Percentiles rank a stretch among this genome's conserved stretches.
These are phyloP conservation scores for Saraca asoca DNA, from an alignment of 331 rosid genomes.

Conservation along the genomic window DNA sequence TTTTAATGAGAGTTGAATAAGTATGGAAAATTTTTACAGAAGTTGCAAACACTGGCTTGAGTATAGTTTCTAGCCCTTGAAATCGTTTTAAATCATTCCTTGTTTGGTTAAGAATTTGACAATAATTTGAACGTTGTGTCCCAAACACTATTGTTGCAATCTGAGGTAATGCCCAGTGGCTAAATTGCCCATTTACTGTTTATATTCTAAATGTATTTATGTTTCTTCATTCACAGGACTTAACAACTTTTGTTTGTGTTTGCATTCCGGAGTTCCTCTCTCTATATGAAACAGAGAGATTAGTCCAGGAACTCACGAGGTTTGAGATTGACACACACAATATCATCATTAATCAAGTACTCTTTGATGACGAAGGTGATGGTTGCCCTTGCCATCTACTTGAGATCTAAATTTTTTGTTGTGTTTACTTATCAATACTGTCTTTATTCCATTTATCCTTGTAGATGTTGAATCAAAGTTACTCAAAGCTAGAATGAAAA, in stretches of 20 bases:
- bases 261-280: slow-evolving; percentile 99
- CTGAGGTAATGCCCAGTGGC: background rate
- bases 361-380: slow-evolving; percentile 82
- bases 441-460: slow-evolving; percentile 24
- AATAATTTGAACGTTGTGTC: background rate
- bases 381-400: slow-evolving; percentile 24
- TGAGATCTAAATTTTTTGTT: background rate
- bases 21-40: no score
- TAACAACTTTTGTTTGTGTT: slow-evolving; percentile 95
- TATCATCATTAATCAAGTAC: slow-evolving; percentile 93
- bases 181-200: slow-evolving; percentile 8
- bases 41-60: no score
- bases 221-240: slow-evolving; percentile 64
- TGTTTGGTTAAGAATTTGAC: no score
- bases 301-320: slow-evolving; percentile 92
- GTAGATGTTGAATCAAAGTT: slow-evolving; percentile 83
- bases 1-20: no score
- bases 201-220: slow-evolving; percentile 30
- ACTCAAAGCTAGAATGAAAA: slow-evolving; percentile 94
- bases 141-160: background rate
- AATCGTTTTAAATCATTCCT: no score
- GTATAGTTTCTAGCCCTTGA: no score
- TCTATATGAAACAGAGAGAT: slow-evolving; percentile 95
- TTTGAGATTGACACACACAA: slow-evolving; percentile 98
- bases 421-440: slow-evolving; percentile 1